Evolutionary conservation across 331 rosid species (phyloP).

Genomic region (Stylosanthes scabra): DNA sequence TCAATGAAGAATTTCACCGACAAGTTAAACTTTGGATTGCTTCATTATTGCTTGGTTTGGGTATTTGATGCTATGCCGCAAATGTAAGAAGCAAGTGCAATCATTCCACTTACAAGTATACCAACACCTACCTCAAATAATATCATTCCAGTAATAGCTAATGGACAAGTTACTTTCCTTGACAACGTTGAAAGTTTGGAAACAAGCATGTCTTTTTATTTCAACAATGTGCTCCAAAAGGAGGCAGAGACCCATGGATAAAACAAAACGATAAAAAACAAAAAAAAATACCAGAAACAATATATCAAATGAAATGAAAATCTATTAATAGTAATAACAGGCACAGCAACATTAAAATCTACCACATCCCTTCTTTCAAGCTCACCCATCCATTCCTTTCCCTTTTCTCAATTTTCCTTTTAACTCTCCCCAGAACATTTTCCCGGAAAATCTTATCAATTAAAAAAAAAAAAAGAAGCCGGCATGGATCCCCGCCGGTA

Average conservation of each 20-base stretch:
- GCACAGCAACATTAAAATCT: not conserved
- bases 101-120: too few species aligned
- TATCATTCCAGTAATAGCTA: too few species aligned
- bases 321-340: not conserved
- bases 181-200: too few species aligned
- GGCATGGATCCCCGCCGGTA: constrained; percentile 25
- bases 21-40: too few species aligned
- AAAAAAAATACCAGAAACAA: not conserved
- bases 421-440: not conserved
- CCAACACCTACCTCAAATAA: too few species aligned
- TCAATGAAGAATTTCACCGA: too few species aligned
- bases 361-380: constrained; percentile 34
- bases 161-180: too few species aligned
- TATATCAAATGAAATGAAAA: too few species aligned
- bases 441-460: not conserved
- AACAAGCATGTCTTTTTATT: too few species aligned
- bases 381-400: constrained; percentile 28
- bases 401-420: not conserved
- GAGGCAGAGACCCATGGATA: not conserved
- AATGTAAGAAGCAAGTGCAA: too few species aligned
- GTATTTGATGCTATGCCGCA: too few species aligned
- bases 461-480: not conserved
- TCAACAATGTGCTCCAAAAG: not conserved
- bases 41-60: too few species aligned
- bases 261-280: not conserved